These are phyloP conservation scores for Knufia fluminis DNA, from an alignment of 2,329 filamentous ascomycete species.

Conservation along the genomic window DNA sequence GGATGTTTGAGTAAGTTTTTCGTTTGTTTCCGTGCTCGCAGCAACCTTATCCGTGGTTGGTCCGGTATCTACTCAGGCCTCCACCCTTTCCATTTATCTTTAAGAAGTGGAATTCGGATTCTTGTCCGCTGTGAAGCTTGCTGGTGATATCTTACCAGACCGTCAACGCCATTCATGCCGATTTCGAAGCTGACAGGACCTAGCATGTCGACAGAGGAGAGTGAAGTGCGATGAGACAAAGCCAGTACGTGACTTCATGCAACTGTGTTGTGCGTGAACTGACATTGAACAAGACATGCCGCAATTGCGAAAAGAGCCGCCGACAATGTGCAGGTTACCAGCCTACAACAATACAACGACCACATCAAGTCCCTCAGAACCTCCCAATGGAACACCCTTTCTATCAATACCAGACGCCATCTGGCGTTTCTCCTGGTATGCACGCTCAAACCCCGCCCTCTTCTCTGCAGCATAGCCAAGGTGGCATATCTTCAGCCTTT, in stretches of 20 bases:
- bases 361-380: neutral
- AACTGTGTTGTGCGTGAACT: neutral
- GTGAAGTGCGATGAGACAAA: slow-evolving; percentile 9
- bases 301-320: slow-evolving; percentile 60
- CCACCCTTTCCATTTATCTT: too few species aligned
- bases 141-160: too few species aligned
- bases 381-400: neutral
- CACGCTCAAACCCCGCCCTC: neutral
- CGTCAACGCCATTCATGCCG: neutral
- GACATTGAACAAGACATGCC: slow-evolving; percentile 42
- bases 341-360: slow-evolving; percentile 29
- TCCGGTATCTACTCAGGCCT: neutral
- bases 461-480: neutral
- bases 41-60: neutral
- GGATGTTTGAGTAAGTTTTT: slow-evolving; percentile 7
- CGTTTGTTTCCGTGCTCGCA: neutral
- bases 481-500: neutral
- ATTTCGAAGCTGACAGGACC: neutral
- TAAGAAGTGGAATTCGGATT: too few species aligned
- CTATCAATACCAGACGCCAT: neutral
- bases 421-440: neutral
- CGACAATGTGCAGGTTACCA: slow-evolving; percentile 60
- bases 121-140: too few species aligned
- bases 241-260: slow-evolving; percentile 4
- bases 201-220: slow-evolving; percentile 6